Base-by-base conservation (phyloP, 2,329 filamentous ascomycete species). In the Claviceps digitariae region DNA sequence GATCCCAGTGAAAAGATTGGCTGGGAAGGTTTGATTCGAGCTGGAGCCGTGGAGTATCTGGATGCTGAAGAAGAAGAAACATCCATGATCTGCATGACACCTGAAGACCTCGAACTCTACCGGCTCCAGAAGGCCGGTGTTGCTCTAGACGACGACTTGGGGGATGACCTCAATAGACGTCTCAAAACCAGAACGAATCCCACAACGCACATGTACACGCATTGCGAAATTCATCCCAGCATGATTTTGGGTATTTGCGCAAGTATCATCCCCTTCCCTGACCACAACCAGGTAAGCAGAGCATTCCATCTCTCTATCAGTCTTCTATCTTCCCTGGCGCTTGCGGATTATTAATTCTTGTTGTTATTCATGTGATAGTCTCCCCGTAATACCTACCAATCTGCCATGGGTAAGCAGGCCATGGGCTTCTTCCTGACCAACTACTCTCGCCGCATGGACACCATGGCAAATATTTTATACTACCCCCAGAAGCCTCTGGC, bases 351-450 rank as follows among this genome's bases (percentile, higher is more conserved):
- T n/a, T 27, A 6, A 6, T n/a, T 46, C 29, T 15, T 17, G 15
- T 29, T 10, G 9, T 17, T 25, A 25, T 15, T 6, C n/a, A 17
- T 17, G 2, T 36, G 48, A 49, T 65, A 94, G 80, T 97, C 91
- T 57, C 93, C 93, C 60, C 86, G 93, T 86, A 98, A 98, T 67
- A 97, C 91, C 4, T 98, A 96, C 70, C 91, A 97, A 72, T 96
- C 91, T 63, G 93, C 93, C 66, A 98, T 98, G 93, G 93, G 94
- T 75, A 98, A 98, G 73, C 93, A 98, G 79, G 93, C 93, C 57
- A 98, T 98, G 94, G 93, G 94, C 66, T 90, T 97, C 62, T 96
- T 95, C 74, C 77, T 98, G 54, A 98, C 94, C 13, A 98, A 98
- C 67, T 98, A 95, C 69, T 85, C 88, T 43, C 83, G 91, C 57